Evolutionary conservation across 116 monocot species (phyloP).

Genomic region (Papilionanthe hybrid): DNA sequence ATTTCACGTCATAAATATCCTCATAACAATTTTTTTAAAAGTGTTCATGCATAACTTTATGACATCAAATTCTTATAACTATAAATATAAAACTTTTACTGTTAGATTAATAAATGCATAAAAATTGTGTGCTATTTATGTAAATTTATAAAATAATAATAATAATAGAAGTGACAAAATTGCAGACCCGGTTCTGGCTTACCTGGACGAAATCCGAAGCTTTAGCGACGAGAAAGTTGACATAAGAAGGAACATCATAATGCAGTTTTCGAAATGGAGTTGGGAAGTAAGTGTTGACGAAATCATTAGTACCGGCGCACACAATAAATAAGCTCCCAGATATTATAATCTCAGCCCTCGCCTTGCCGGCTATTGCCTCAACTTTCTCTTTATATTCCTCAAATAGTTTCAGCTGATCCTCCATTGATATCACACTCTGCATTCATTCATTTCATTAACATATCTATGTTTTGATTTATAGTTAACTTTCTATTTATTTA

Average conservation of each 20-base stretch:
- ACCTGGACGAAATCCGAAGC: conserved; percentile 38
- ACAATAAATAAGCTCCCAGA: conserved; percentile 17
- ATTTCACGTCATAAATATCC: too few relatives aligned
- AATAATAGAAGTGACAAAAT: too few relatives aligned
- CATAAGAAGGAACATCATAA: conserved; percentile 34
- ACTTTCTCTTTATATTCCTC: conserved; percentile 38
- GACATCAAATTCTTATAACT: too few relatives aligned
- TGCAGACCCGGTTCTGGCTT: background rate
- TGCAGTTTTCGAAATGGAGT: conserved; percentile 19
- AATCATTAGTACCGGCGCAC: conserved; percentile 28
- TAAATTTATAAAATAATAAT: too few relatives aligned
- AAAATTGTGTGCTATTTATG: too few relatives aligned
- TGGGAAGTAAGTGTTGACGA: conserved; percentile 38
- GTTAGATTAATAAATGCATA: too few relatives aligned
- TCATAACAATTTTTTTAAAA: too few relatives aligned
- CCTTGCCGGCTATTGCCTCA: conserved; percentile 12
- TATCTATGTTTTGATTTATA: too few relatives aligned
- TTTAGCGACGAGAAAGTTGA: conserved; percentile 17
- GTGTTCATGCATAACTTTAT: too few relatives aligned
- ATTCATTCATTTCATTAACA: background rate
- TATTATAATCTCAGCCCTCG: conserved; percentile 18
- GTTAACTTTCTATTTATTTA: too few relatives aligned
- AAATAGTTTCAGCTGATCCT: conserved; percentile 32
- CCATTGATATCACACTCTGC: conserved; percentile 31
- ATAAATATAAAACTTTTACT: too few relatives aligned